These are phyloP conservation scores for Alternaria atra DNA, from an alignment of 2,329 filamentous ascomycete genomes.

Conservation along the genomic window DNA sequence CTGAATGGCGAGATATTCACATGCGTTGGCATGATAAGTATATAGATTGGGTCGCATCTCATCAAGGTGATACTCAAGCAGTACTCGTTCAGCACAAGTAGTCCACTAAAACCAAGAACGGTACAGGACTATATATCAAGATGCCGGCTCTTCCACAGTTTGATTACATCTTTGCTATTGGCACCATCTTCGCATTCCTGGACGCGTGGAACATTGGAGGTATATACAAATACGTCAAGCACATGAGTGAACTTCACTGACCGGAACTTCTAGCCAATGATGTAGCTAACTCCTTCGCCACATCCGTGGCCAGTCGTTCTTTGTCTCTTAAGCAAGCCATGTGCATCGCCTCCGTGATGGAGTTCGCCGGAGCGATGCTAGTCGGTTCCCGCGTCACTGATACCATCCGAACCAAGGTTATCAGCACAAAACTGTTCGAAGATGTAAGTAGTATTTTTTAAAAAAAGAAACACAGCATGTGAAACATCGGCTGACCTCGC, in stretches of 20 bases:
- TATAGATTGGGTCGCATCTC: constrained; percentile 24
- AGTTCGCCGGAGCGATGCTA: constrained; percentile 57
- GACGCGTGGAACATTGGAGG: constrained; percentile 72
- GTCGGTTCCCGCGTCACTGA: constrained; percentile 54
- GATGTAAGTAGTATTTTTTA: not conserved
- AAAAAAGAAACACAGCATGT: not conserved
- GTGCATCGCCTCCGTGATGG: constrained; percentile 55
- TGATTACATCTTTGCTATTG: constrained; percentile 71
- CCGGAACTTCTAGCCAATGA: constrained; percentile 52
- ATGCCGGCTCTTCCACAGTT: constrained; percentile 61
- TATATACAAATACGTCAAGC: constrained; percentile 39
- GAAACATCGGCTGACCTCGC: not conserved
- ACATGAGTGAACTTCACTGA: not conserved
- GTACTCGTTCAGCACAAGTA: constrained; percentile 11
- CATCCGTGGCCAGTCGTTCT: constrained; percentile 58
- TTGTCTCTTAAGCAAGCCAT: constrained; percentile 60
- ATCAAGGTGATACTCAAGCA: constrained; percentile 10
- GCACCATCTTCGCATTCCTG: constrained; percentile 71
- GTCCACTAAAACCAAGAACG: constrained; percentile 13
- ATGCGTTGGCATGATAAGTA: constrained; percentile 13
- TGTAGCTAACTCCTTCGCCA: constrained; percentile 61
- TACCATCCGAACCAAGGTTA: constrained; percentile 60
- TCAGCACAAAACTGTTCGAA: constrained; percentile 56
- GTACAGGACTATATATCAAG: constrained; percentile 4
- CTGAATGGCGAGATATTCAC: constrained; percentile 6